Conservation (phyloP, 2,329 filamentous ascomycete species). For the Metarhizium robertsii region DNA sequence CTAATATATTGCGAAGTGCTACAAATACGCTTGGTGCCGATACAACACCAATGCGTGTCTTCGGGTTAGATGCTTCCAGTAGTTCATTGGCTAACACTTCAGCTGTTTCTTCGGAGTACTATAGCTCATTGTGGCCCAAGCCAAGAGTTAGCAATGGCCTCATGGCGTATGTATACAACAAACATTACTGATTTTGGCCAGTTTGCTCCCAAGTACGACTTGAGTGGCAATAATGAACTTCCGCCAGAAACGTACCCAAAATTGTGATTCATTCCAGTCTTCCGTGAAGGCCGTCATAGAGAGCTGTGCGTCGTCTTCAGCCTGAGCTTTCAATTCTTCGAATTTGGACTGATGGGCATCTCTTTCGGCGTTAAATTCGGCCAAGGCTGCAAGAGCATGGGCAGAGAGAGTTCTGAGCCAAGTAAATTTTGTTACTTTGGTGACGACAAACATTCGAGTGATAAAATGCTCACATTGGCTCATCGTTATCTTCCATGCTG, state of each 20-base stretch:
- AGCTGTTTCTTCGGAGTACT: conserved; percentile 69
- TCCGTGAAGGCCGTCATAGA: conserved; percentile 66
- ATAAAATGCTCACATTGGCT: conserved; percentile 33
- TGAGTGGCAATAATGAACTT: not conserved
- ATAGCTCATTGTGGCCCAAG: not conserved
- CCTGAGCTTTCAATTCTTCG: conserved; percentile 53
- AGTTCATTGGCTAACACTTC: conserved; percentile 53
- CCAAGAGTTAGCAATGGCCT: not conserved
- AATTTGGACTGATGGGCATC: conserved; percentile 59
- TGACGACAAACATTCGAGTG: not conserved
- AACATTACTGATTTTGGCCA: not conserved
- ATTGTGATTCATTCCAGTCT: conserved; percentile 78
- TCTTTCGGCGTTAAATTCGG: conserved; percentile 65
- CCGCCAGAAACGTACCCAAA: conserved; percentile 52
- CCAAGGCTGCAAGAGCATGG: conserved; percentile 57
- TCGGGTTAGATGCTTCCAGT: conserved; percentile 47
- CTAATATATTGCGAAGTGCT: conserved; percentile 61
- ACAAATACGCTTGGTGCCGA: conserved; percentile 72
- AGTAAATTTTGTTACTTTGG: too few relatives aligned
- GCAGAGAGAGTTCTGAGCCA: conserved; percentile 45
- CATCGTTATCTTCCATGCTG: conserved; percentile 29
- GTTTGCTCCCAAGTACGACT: not conserved
- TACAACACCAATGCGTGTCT: conserved; percentile 57
- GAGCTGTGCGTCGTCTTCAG: conserved; percentile 41
- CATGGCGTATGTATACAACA: not conserved